These are phyloP conservation scores for Fraxinus floribunda DNA, from an alignment of 305 asterid genomes.

Conservation along the genomic window DNA sequence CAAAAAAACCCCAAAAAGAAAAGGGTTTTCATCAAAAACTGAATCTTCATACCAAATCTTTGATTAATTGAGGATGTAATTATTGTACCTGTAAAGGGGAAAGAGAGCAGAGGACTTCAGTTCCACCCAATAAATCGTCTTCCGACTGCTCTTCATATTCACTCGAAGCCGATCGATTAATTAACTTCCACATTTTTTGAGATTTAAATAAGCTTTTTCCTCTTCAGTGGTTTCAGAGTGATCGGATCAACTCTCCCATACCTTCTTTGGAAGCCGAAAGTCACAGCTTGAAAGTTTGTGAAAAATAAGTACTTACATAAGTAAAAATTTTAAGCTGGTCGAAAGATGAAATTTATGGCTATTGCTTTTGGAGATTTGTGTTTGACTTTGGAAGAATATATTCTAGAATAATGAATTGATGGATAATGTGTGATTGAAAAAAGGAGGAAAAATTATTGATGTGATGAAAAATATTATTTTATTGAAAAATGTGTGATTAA, in stretches of 20 bases:
- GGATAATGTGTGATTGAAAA: too few species aligned
- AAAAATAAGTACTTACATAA: not conserved
- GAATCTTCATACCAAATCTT: not conserved
- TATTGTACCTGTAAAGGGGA: constrained; percentile 65
- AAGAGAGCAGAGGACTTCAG: constrained; percentile 68
- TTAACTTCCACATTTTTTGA: constrained; percentile 41
- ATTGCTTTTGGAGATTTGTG: too few species aligned
- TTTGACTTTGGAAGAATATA: too few species aligned
- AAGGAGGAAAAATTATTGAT: too few species aligned
- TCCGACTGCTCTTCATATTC: constrained; percentile 58
- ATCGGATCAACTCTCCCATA: constrained; percentile 19
- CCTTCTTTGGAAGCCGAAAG: constrained; percentile 14
- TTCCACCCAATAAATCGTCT: constrained; percentile 60
- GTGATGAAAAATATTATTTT: too few species aligned
- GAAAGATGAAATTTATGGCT: too few species aligned
- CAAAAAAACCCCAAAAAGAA: not conserved
- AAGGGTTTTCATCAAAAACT: constrained; percentile 11
- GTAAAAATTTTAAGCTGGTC: too few species aligned
- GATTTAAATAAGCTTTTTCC: constrained; percentile 10
- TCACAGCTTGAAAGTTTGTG: not conserved
- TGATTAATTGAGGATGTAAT: constrained; percentile 3
- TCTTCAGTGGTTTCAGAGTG: constrained; percentile 17
- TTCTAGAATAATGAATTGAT: too few species aligned
- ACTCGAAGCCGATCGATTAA: constrained; percentile 21
- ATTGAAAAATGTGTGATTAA: too few species aligned